These are phyloP conservation scores for Henckelia pumila DNA, from an alignment of 257 asterid species.

Conservation along the genomic window DNA sequence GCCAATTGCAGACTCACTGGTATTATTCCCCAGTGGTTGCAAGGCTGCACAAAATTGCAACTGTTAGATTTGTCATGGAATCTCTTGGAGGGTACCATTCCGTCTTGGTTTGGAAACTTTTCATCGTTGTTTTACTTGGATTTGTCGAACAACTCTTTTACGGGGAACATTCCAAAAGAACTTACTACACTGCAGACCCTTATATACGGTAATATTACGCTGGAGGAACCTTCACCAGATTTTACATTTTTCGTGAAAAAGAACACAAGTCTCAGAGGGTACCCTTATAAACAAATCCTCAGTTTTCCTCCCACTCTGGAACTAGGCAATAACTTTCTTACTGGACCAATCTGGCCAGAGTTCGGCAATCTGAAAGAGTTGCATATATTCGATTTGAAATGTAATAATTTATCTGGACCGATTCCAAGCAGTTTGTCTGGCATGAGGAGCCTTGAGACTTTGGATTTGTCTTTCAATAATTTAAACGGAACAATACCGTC, in stretches of 20 bases:
- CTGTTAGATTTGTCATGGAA: conserved; percentile 81
- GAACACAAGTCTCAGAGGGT: conserved; percentile 31
- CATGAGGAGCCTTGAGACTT: conserved; percentile 57
- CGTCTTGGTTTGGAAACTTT: conserved; percentile 67
- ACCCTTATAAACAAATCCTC: conserved; percentile 47
- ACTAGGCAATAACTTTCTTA: conserved; percentile 61
- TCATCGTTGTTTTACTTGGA: conserved; percentile 67
- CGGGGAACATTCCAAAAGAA: conserved; percentile 60
- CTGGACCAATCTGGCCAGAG: conserved; percentile 70
- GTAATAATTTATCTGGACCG: conserved; percentile 57
- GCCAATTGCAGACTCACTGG: conserved; percentile 78
- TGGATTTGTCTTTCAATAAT: conserved; percentile 68
- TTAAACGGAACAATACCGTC: conserved; percentile 60
- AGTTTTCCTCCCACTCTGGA: conserved; percentile 70
- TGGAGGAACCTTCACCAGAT: conserved; percentile 47
- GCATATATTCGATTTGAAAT: conserved; percentile 60
- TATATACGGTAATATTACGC: conserved; percentile 32
- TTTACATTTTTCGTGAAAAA: conserved; percentile 55
- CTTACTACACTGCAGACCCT: conserved; percentile 54
- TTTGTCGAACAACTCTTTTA: conserved; percentile 65
- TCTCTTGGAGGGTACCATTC: conserved; percentile 53
- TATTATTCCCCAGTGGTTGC: conserved; percentile 64
- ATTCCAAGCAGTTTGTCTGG: conserved; percentile 57
- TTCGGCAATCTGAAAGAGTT: conserved; percentile 63
- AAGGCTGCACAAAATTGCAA: conserved; percentile 41